Conservation (phyloP, 2,329 filamentous ascomycete species). For the Neonectria magnoliae region DNA sequence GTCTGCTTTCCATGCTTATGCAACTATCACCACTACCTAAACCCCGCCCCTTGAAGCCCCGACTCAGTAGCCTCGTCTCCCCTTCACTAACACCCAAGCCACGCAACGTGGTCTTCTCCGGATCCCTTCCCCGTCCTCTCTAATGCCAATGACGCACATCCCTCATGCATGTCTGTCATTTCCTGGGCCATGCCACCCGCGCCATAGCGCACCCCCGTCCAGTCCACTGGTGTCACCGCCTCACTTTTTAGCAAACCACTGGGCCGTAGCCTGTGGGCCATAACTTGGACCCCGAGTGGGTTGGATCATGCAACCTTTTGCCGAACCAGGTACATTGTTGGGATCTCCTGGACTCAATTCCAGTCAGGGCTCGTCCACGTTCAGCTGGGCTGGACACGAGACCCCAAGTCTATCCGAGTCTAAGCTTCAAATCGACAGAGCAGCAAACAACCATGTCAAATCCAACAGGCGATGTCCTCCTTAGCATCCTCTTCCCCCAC, state of each 20-base stretch:
- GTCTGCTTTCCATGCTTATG: background rate
- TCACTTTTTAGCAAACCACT: slow-evolving; percentile 16
- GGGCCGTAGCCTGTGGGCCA: slow-evolving; percentile 3
- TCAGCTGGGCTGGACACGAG: slow-evolving; percentile 7
- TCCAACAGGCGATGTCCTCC: slow-evolving; percentile 5
- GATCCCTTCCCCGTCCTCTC: slow-evolving; percentile 12
- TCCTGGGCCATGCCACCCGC: slow-evolving; percentile 14
- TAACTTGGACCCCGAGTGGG: slow-evolving; percentile 3
- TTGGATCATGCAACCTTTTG: slow-evolving; percentile 17
- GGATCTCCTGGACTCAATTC: slow-evolving; percentile 18
- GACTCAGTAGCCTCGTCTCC: slow-evolving; percentile 4
- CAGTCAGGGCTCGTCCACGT: slow-evolving; percentile 9
- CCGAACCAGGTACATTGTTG: slow-evolving; percentile 10
- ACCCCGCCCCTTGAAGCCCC: background rate
- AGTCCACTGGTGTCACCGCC: slow-evolving; percentile 24
- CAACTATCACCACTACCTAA: background rate
- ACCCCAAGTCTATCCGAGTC: slow-evolving; percentile 23
- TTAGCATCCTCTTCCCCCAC: slow-evolving; percentile 21
- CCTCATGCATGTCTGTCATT: slow-evolving; percentile 27
- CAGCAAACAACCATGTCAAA: slow-evolving; percentile 6
- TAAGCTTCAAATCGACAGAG: slow-evolving; percentile 8
- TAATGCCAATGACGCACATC: slow-evolving; percentile 24
- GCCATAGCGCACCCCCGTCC: slow-evolving; percentile 19
- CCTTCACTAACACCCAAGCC: background rate
- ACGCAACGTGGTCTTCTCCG: slow-evolving; percentile 4